Conservation (phyloP, 2,329 filamentous ascomycete genomes). For the Dactylella cylindrospora region DNA sequence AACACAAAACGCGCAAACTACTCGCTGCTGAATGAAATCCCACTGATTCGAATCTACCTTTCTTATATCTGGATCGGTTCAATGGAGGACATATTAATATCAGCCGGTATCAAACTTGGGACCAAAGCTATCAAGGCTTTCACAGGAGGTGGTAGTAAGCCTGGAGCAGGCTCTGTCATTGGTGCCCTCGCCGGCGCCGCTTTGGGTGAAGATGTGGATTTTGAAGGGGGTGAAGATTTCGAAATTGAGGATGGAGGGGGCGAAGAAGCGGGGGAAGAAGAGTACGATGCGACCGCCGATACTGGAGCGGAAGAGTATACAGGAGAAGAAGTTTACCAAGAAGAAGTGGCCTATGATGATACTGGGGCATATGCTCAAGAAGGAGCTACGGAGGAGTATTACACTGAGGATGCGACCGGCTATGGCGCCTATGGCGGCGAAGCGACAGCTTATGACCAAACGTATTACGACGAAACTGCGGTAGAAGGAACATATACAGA, state of each 20-base stretch:
- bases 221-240: conserved; percentile 1
- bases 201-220: conserved; percentile 2
- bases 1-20: neutral
- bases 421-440: neutral
- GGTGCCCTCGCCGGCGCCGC: conserved; percentile 16
- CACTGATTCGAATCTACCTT: too few species aligned
- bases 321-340: neutral
- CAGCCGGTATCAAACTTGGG: conserved; percentile 24
- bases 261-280: neutral
- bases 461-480: conserved; percentile 1
- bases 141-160: conserved; percentile 1
- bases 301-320: conserved; percentile 1
- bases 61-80: too few species aligned
- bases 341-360: neutral
- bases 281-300: neutral
- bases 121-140: conserved; percentile 26
- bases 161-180: conserved; percentile 13
- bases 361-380: neutral
- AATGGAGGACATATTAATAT: conserved; percentile 28
- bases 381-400: conserved; percentile 9
- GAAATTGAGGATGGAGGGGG: neutral
- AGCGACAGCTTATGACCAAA: conserved; percentile 3
- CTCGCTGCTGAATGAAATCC: too few species aligned
- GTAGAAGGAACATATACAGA: conserved; percentile 10
- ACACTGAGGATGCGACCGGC: conserved; percentile 4